phyloP scores from a whole-genome alignment of 129 eudicot species.

The Chrysanthemum makinoi region DNA sequence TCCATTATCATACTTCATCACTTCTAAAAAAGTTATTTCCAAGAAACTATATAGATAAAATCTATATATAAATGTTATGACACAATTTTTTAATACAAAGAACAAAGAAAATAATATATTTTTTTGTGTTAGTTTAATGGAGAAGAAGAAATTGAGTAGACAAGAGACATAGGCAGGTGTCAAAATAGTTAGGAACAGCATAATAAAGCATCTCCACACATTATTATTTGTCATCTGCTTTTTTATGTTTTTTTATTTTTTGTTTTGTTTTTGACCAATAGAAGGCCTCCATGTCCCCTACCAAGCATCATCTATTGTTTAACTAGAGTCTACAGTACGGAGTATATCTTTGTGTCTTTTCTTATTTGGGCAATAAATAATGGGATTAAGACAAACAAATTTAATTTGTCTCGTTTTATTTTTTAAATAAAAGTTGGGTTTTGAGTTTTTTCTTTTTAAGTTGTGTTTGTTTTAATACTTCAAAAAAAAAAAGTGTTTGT shows the following conservation, averaged over 20 bases:
- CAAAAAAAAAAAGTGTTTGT: no score
- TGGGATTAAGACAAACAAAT: conserved; percentile 19
- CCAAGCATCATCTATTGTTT: conserved; percentile 32
- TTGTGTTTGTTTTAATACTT: not conserved
- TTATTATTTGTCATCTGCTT: conserved; percentile 34
- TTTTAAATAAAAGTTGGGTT: not conserved
- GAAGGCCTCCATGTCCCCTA: conserved; percentile 31
- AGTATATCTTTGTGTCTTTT: conserved; percentile 19
- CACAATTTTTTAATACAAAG: conserved; percentile 23
- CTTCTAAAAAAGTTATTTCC: conserved; percentile 1
- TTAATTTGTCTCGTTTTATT: not conserved
- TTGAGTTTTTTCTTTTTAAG: not conserved
- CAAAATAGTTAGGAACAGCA: conserved; percentile 25
- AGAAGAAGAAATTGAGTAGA: conserved; percentile 33
- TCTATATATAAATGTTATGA: conserved; percentile 43
- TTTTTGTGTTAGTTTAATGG: conserved; percentile 10
- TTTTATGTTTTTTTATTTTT: conserved; percentile 19
- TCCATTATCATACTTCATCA: conserved; percentile 3
- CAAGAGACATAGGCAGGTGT: conserved; percentile 39
- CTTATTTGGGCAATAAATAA: conserved; percentile 28
- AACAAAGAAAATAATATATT: not conserved
- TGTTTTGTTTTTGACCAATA: conserved; percentile 41
- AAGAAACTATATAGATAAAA: conserved; percentile 12
- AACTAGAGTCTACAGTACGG: conserved; percentile 29
- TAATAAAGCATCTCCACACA: conserved; percentile 66